Evolutionary conservation across 257 asterid genomes (phyloP).

Genomic region (Solanum clarkiae): DNA sequence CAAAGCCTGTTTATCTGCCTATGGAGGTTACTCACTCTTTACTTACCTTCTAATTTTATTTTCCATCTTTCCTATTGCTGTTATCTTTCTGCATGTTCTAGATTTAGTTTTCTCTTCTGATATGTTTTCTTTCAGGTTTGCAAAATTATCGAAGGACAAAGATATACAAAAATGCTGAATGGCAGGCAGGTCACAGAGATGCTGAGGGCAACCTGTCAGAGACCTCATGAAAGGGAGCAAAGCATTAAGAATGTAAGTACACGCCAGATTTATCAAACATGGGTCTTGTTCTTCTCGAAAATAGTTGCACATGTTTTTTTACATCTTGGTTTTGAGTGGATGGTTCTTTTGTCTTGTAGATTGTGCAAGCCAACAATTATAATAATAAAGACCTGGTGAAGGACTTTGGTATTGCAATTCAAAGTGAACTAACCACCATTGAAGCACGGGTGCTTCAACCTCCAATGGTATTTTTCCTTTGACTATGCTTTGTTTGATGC

Average conservation of each 20-base stretch:
- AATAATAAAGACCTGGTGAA: constrained; percentile 6
- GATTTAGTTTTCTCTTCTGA: background rate
- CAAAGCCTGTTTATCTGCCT: constrained; percentile 53
- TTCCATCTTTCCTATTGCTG: background rate
- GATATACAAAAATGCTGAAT: constrained; percentile 38
- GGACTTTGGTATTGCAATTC: constrained; percentile 57
- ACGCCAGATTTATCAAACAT: background rate
- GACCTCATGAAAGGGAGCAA: constrained; percentile 26
- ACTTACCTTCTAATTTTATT: background rate
- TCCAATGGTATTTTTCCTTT: constrained; percentile 35
- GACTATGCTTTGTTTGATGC: background rate
- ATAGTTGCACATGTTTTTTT: background rate
- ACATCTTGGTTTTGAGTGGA: background rate
- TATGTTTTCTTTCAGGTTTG: constrained; percentile 29
- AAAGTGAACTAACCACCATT: constrained; percentile 24
- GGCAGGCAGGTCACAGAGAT: constrained; percentile 55
- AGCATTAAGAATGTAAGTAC: constrained; percentile 24
- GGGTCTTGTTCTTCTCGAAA: background rate
- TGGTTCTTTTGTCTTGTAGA: constrained; percentile 20
- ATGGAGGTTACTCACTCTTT: constrained; percentile 55
- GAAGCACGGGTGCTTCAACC: constrained; percentile 74
- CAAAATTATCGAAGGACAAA: constrained; percentile 43
- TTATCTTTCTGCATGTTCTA: background rate
- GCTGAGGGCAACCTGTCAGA: constrained; percentile 64
- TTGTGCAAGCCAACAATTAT: constrained; percentile 25